These are phyloP conservation scores for Aspergillus persii DNA, from an alignment of 2,329 filamentous ascomycete species.

Conservation along the genomic window DNA sequence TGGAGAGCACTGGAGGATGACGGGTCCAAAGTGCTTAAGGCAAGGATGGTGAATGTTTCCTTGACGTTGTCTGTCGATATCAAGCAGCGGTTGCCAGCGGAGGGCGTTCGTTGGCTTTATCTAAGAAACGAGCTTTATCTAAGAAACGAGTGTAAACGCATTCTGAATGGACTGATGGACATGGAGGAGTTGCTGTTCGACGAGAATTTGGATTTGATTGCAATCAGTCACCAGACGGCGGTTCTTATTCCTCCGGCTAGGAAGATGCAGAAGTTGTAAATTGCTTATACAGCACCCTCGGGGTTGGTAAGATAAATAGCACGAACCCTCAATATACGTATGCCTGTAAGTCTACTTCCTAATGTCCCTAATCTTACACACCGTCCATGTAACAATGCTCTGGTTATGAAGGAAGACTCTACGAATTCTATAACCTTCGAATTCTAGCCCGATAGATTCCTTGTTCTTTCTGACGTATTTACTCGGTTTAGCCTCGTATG, in stretches of 20 bases:
- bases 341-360: too few species aligned
- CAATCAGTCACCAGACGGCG: neutral
- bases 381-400: too few species aligned
- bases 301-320: too few species aligned
- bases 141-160: neutral
- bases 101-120: slow-evolving; percentile 1
- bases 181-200: neutral
- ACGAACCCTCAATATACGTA: too few species aligned
- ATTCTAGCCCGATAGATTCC: too few species aligned
- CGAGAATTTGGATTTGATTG: neutral
- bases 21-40: neutral
- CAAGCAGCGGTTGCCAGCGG: neutral
- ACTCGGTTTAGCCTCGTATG: too few species aligned
- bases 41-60: neutral
- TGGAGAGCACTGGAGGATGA: neutral
- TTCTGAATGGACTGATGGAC: neutral
- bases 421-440: too few species aligned
- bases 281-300: too few species aligned
- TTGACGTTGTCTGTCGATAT: neutral
- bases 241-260: neutral
- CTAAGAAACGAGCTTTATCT: too few species aligned
- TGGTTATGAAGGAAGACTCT: too few species aligned
- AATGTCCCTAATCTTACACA: too few species aligned
- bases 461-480: too few species aligned
- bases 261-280: neutral